Evolutionary conservation across 208 protist species (phyloP).

Genomic region (Tritrichomonas foetus): DNA sequence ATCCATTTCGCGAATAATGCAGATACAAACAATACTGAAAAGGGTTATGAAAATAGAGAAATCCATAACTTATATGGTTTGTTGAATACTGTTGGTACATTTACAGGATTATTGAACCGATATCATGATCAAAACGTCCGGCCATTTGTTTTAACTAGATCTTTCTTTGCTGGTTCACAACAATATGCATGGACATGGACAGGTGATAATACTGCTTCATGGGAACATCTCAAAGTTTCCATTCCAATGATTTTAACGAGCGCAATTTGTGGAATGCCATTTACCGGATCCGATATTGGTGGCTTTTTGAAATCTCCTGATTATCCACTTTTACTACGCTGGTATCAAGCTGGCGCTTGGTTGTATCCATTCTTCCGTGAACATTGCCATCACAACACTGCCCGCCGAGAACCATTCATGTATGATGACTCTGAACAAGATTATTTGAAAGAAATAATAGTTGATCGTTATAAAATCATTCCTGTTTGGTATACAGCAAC

Average conservation of each 20-base stretch:
- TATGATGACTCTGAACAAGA: constrained; percentile 77
- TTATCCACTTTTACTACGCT: constrained; percentile 85
- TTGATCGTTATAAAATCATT: constrained; percentile 74
- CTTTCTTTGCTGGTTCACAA: constrained; percentile 95
- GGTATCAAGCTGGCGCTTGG: constrained; percentile 80
- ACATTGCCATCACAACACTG: constrained; percentile 87
- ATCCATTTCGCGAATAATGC: constrained; percentile 57
- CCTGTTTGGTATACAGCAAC: constrained; percentile 91
- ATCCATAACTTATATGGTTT: constrained; percentile 94
- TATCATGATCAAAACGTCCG: constrained; percentile 56
- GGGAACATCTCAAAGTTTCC: constrained; percentile 81
- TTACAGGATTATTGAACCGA: constrained; percentile 70
- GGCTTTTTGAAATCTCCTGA: constrained; percentile 90
- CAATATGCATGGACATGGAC: constrained; percentile 91
- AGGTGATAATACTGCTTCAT: constrained; percentile 90
- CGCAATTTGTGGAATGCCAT: constrained; percentile 81
- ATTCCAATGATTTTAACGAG: constrained; percentile 86
- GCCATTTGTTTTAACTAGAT: constrained; percentile 92
- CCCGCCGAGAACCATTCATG: constrained; percentile 91
- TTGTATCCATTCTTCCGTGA: constrained; percentile 94
- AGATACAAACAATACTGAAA: too few species aligned
- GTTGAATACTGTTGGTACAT: constrained; percentile 61
- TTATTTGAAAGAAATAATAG: constrained; percentile 57
- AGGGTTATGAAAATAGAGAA: constrained; percentile 79
- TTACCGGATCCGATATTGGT: constrained; percentile 87